Conservation (phyloP, 108 stramenopile species). For the Nannochloropsis gaditana region DNA sequence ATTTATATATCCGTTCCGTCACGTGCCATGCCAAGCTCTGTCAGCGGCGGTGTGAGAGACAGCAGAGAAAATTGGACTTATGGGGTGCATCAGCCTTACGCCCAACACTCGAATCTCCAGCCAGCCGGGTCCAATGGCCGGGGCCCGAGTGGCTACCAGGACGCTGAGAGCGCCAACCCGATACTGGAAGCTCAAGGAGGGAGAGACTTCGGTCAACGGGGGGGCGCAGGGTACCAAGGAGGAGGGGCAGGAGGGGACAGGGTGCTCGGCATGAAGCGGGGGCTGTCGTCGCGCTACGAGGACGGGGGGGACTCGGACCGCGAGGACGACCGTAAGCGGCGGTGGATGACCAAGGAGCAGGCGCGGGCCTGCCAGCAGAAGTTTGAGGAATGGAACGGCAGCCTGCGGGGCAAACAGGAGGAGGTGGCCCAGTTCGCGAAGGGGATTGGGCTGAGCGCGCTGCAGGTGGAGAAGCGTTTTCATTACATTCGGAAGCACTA, state of each 20-base stretch:
- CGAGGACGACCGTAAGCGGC: not conserved
- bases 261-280: not conserved
- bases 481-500: slow-evolving; percentile 20
- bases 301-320: not conserved
- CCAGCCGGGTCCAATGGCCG: not conserved
- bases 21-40: too few species aligned
- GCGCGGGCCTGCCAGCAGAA: not conserved
- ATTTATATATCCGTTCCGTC: too few species aligned
- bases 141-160: not conserved
- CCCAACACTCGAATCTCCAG: slow-evolving; percentile 15
- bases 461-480: slow-evolving; percentile 8
- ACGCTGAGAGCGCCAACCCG: not conserved
- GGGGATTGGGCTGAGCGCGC: not conserved
- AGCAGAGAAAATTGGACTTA: too few species aligned
- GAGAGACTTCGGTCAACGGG: too few species aligned
- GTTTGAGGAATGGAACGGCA: not conserved
- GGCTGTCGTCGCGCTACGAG: not conserved
- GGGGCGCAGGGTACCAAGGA: not conserved
- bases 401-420: not conserved
- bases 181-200: too few species aligned
- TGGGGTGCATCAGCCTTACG: not conserved
- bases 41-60: too few species aligned
- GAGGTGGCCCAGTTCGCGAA: not conserved
- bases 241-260: not conserved
- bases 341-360: slow-evolving; percentile 14